Percentiles rank a stretch among this genome's conserved stretches.
Conservation (phyloP, 2,329 filamentous ascomycete genomes). For the Tricladium varicosporioides region DNA sequence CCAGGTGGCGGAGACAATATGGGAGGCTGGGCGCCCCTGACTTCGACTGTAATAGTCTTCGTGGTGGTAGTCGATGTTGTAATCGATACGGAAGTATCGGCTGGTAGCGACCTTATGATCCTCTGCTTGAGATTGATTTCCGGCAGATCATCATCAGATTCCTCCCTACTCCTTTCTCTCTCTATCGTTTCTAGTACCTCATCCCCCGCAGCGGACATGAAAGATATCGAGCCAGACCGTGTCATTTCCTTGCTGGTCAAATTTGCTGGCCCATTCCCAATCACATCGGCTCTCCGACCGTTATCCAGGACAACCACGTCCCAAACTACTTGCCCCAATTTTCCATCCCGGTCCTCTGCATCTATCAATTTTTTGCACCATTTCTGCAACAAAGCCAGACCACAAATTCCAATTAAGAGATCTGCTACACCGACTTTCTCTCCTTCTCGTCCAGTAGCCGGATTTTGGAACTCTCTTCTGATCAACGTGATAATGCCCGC, state of each 20-base stretch:
- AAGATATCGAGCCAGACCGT: slow-evolving; percentile 36
- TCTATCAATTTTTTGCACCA: slow-evolving; percentile 52
- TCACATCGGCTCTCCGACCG: slow-evolving; percentile 55
- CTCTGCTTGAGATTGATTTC: slow-evolving; percentile 50
- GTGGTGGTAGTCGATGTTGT: slow-evolving; percentile 57
- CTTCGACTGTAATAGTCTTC: slow-evolving; percentile 63
- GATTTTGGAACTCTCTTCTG: slow-evolving; percentile 62
- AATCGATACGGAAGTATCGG: slow-evolving; percentile 57
- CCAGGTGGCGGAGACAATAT: slow-evolving; percentile 55
- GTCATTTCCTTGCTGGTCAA: slow-evolving; percentile 30
- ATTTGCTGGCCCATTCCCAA: slow-evolving; percentile 30
- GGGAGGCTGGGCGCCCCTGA: slow-evolving; percentile 51
- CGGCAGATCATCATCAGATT: slow-evolving; percentile 37
- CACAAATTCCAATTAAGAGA: slow-evolving; percentile 58
- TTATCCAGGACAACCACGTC: slow-evolving; percentile 63
- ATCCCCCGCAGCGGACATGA: slow-evolving; percentile 27
- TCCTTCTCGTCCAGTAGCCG: slow-evolving; percentile 55
- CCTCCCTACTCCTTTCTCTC: slow-evolving; percentile 37
- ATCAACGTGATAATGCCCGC: slow-evolving; percentile 65
- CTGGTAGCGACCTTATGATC: slow-evolving; percentile 53
- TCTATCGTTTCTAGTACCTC: slow-evolving; percentile 39
- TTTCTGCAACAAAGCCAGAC: slow-evolving; percentile 60
- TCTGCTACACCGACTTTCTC: slow-evolving; percentile 61
- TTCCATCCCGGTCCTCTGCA: slow-evolving; percentile 46
- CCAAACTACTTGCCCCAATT: slow-evolving; percentile 60